Conservation (phyloP, 352 stramenopile genomes). For the Phytophthora meadii region DNA sequence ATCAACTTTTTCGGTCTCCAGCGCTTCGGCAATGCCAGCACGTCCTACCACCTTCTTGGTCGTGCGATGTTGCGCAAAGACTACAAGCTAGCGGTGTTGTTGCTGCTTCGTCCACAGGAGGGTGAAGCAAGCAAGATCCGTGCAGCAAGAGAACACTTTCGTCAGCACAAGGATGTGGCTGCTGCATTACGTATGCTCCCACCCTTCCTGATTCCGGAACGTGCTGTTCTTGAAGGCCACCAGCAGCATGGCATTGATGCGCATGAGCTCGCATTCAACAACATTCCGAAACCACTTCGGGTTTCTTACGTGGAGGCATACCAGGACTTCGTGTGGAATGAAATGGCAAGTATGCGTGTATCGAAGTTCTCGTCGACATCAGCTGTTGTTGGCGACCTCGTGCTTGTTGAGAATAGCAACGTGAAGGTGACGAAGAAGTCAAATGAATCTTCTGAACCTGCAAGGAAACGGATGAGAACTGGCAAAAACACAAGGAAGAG, state of each 20-base stretch:
- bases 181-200: slow-evolving; percentile 81
- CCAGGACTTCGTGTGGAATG: slow-evolving; percentile 96
- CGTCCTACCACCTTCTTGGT: slow-evolving; percentile 84
- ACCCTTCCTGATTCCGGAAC: slow-evolving; percentile 74
- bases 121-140: slow-evolving; percentile 85
- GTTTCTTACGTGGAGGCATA: slow-evolving; percentile 83
- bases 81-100: slow-evolving; percentile 92
- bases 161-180: slow-evolving; percentile 83
- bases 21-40: slow-evolving; percentile 91
- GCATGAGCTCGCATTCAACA: slow-evolving; percentile 74
- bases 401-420: slow-evolving; percentile 50
- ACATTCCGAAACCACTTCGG: slow-evolving; percentile 67
- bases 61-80: slow-evolving; percentile 94
- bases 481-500: slow-evolving; percentile 27
- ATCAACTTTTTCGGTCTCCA: slow-evolving; percentile 98
- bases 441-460: slow-evolving; percentile 20
- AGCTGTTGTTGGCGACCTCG: slow-evolving; percentile 91
- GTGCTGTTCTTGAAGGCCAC: slow-evolving; percentile 74
- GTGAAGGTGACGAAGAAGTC: slow-evolving; percentile 18
- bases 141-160: slow-evolving; percentile 79
- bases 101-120: slow-evolving; percentile 91
- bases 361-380: slow-evolving; percentile 59
- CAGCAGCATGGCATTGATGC: slow-evolving; percentile 80
- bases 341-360: slow-evolving; percentile 92
- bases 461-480: slow-evolving; percentile 46